Evolutionary conservation across 169 alveolate species (phyloP).

Genomic region (Cryptosporidium parvum): DNA sequence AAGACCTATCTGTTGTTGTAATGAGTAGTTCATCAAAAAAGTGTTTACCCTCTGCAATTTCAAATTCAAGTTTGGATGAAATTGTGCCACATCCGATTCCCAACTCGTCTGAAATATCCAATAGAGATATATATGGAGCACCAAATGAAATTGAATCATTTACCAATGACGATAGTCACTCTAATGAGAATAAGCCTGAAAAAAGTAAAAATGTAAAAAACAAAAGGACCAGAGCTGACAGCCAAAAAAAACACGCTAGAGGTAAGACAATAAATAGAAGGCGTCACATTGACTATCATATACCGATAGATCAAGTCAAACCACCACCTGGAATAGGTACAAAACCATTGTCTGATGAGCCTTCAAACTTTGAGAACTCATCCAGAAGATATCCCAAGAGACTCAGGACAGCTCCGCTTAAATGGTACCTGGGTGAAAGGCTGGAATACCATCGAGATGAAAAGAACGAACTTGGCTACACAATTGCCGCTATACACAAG

Average conservation of each 20-base stretch:
- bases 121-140: neutral
- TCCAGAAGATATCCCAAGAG: conserved; percentile 59
- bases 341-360: neutral
- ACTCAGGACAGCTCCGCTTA: conserved; percentile 69
- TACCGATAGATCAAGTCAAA: conserved; percentile 71
- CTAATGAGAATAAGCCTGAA: neutral
- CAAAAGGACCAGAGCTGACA: neutral
- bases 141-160: neutral
- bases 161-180: neutral
- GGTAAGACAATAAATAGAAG: conserved; percentile 18
- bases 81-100: conserved; percentile 35
- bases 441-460: conserved; percentile 74
- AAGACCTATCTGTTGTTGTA: neutral
- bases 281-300: conserved; percentile 64
- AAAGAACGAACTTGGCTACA: conserved; percentile 65
- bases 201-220: neutral
- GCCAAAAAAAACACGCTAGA: neutral
- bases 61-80: conserved; percentile 55
- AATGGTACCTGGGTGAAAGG: conserved; percentile 73
- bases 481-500: conserved; percentile 71
- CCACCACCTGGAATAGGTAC: conserved; percentile 1
- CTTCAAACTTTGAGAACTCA: conserved; percentile 8
- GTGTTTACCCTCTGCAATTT: neutral
- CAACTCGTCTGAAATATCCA: neutral
- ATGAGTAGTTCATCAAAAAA: neutral